Evolutionary conservation across 2,329 filamentous ascomycete genomes (phyloP).

Genomic region (Colletotrichum eleusines): DNA sequence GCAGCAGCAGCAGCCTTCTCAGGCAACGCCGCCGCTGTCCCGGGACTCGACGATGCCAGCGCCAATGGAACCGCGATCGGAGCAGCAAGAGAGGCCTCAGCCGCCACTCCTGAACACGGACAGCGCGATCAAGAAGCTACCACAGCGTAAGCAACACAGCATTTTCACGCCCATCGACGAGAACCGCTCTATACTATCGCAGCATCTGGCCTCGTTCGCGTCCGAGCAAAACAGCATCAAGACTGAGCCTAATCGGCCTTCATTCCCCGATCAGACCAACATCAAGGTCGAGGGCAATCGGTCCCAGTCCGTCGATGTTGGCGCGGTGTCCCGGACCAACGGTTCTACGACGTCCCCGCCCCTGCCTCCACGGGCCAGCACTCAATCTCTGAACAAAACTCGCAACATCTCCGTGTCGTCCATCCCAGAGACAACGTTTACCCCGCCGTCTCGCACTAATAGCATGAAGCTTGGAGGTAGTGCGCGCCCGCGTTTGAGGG

Average conservation of each 20-base stretch:
- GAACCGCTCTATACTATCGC: conserved; percentile 86
- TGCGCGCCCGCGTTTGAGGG: conserved; percentile 85
- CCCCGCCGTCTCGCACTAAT: conserved; percentile 82
- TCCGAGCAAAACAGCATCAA: conserved; percentile 60
- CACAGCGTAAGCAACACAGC: conserved; percentile 85
- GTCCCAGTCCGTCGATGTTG: conserved; percentile 75
- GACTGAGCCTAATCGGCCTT: conserved; percentile 50
- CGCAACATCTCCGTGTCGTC: conserved; percentile 69
- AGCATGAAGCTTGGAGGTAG: conserved; percentile 75
- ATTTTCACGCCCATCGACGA: conserved; percentile 99
- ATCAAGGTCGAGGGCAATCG: conserved; percentile 55
- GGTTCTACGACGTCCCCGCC: conserved; percentile 68
- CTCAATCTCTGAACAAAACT: conserved; percentile 61
- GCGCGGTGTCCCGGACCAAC: conserved; percentile 62
- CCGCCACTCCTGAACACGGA: conserved; percentile 64
- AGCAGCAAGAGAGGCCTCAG: conserved; percentile 61
- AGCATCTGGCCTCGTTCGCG: conserved; percentile 80
- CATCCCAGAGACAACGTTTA: conserved; percentile 72
- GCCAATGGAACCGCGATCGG: conserved; percentile 60
- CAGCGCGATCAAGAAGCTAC: conserved; percentile 70
- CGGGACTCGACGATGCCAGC: conserved; percentile 64
- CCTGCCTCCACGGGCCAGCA: conserved; percentile 62
- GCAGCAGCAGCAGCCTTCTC: conserved; percentile 55
- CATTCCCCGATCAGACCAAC: conserved; percentile 36
- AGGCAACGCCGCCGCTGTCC: conserved; percentile 55